Conservation (phyloP, 306 rosid genomes). For the Dalbergia cochinchinensis region DNA sequence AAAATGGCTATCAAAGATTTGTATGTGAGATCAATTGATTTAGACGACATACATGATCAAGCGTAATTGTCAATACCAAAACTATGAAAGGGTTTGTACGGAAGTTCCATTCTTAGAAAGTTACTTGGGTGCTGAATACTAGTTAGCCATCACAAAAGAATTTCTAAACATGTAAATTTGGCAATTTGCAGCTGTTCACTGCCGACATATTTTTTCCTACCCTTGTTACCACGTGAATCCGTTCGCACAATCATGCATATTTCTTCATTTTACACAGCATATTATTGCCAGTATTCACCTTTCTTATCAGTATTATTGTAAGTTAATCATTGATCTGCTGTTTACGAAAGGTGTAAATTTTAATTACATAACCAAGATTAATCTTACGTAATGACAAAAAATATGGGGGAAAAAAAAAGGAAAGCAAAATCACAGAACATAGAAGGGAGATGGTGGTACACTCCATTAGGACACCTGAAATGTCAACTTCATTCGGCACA, state of each 20-base stretch:
- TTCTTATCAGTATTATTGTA: neutral
- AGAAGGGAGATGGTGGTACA: conserved; percentile 13
- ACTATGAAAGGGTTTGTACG: neutral
- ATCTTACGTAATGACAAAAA: neutral
- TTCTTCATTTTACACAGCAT: neutral
- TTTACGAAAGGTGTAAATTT: too few relatives aligned
- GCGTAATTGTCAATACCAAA: neutral
- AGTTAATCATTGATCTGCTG: too few relatives aligned
- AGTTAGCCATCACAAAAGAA: neutral
- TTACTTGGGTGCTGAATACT: neutral
- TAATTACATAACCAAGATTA: too few relatives aligned
- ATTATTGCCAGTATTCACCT: neutral
- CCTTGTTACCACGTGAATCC: neutral
- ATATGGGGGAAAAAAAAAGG: neutral
- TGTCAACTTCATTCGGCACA: conserved; percentile 33
- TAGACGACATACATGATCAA: neutral
- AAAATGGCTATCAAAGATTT: too few relatives aligned
- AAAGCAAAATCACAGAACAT: neutral
- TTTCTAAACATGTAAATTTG: neutral
- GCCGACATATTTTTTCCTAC: neutral
- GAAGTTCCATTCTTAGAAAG: neutral
- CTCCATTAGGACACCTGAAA: conserved; percentile 22
- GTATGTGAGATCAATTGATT: too few relatives aligned
- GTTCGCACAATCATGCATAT: neutral
- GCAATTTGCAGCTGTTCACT: neutral